These are phyloP conservation scores for Cutaneotrichosporon mucoides DNA, from an alignment of 1,284 basidiomycete genomes.

Conservation along the genomic window DNA sequence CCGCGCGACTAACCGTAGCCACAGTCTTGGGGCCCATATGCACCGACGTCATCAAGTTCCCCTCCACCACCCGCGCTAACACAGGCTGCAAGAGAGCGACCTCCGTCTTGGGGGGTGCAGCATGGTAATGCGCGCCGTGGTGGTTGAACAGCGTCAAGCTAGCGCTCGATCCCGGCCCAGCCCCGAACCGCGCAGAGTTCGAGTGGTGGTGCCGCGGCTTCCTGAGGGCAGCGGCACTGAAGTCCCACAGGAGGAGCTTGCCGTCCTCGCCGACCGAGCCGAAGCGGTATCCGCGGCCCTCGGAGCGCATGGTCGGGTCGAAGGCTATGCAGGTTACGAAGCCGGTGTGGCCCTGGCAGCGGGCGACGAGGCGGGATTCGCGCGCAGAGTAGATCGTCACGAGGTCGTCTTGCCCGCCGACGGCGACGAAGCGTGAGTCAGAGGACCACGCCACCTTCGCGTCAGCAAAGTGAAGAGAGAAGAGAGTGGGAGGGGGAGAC, in stretches of 20 bases:
- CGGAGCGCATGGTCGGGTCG: slow-evolving; percentile 71
- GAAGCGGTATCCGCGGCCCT: slow-evolving; percentile 83
- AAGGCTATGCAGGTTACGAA: slow-evolving; percentile 88
- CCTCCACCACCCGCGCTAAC: slow-evolving; percentile 71
- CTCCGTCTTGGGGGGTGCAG: slow-evolving; percentile 80
- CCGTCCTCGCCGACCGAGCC: slow-evolving; percentile 92
- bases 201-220: slow-evolving; percentile 46
- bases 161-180: slow-evolving; percentile 44
- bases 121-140: slow-evolving; percentile 64
- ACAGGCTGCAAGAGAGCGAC: slow-evolving; percentile 88
- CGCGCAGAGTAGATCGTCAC: slow-evolving; percentile 87
- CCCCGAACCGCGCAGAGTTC: slow-evolving; percentile 31
- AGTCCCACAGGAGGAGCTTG: slow-evolving; percentile 91
- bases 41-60: slow-evolving; percentile 66
- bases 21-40: slow-evolving; percentile 68
- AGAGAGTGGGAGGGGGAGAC: neutral
- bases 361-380: slow-evolving; percentile 87
- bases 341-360: slow-evolving; percentile 93
- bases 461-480: too few relatives aligned
- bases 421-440: slow-evolving; percentile 85
- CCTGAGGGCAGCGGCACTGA: slow-evolving; percentile 58
- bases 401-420: slow-evolving; percentile 90
- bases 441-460: slow-evolving; percentile 71
- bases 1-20: slow-evolving; percentile 66
- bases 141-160: slow-evolving; percentile 55